Evolutionary conservation across 2,329 filamentous ascomycete species (phyloP).

Genomic region (Fusarium drepaniforme): DNA sequence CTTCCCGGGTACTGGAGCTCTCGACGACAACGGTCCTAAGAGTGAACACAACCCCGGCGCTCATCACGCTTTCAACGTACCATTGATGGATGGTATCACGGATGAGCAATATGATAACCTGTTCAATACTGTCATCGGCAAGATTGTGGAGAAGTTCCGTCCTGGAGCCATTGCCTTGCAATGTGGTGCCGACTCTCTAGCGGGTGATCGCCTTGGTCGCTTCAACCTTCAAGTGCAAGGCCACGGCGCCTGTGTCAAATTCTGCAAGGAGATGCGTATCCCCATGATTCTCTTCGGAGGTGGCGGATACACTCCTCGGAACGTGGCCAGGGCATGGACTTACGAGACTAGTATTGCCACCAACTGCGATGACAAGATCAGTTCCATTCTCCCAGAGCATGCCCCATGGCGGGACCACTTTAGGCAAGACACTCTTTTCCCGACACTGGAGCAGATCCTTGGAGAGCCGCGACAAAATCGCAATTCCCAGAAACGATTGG

Average conservation of each 20-base stretch:
- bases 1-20: slow-evolving; percentile 91
- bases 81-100: slow-evolving; percentile 89
- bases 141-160: slow-evolving; percentile 85
- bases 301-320: slow-evolving; percentile 95
- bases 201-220: slow-evolving; percentile 90
- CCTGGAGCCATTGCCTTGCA: slow-evolving; percentile 93
- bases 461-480: slow-evolving; percentile 80
- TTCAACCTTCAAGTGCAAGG: slow-evolving; percentile 98
- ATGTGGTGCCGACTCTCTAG: slow-evolving; percentile 94
- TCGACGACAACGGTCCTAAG: slow-evolving; percentile 86
- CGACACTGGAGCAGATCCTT: slow-evolving; percentile 80
- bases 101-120: slow-evolving; percentile 89
- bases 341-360: slow-evolving; percentile 95
- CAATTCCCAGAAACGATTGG: slow-evolving; percentile 81
- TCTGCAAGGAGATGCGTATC: slow-evolving; percentile 83
- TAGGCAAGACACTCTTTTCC: slow-evolving; percentile 87
- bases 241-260: slow-evolving; percentile 91
- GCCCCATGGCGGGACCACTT: slow-evolving; percentile 92
- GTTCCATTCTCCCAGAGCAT: slow-evolving; percentile 79
- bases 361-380: slow-evolving; percentile 76
- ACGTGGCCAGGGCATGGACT: slow-evolving; percentile 96
- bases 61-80: slow-evolving; percentile 91
- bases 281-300: slow-evolving; percentile 93
- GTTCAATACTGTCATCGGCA: slow-evolving; percentile 84
- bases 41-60: slow-evolving; percentile 88